These are phyloP conservation scores for Sphaerulina populicola DNA, from an alignment of 2,329 filamentous ascomycete genomes.

Conservation along the genomic window DNA sequence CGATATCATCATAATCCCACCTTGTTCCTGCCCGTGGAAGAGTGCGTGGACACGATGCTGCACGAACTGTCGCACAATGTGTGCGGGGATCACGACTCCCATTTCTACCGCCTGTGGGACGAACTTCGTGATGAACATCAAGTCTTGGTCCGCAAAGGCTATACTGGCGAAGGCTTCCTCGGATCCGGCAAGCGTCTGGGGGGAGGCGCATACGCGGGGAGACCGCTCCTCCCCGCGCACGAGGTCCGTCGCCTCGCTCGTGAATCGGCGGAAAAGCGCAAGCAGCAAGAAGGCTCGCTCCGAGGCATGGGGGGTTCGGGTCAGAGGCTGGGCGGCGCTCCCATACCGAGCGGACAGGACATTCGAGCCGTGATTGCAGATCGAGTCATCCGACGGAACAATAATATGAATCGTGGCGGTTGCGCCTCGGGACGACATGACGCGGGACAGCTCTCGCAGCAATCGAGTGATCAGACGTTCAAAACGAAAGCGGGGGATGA, in stretches of 20 bases:
- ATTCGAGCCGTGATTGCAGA: conserved; percentile 64
- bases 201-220: conserved; percentile 38
- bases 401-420: conserved; percentile 50
- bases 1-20: conserved; percentile 65
- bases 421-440: conserved; percentile 66
- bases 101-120: conserved; percentile 82
- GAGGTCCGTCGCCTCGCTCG: conserved; percentile 70
- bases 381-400: conserved; percentile 57
- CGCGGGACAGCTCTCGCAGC: conserved; percentile 57
- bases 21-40: conserved; percentile 72
- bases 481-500: conserved; percentile 79
- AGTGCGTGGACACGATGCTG: conserved; percentile 81
- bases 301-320: conserved; percentile 59
- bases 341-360: conserved; percentile 51
- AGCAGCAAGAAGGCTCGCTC: too few species aligned
- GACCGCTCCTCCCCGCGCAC: conserved; percentile 53
- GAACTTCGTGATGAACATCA: conserved; percentile 81
- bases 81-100: conserved; percentile 69
- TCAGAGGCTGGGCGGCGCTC: conserved; percentile 60
- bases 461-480: conserved; percentile 66
- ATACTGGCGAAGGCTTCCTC: conserved; percentile 83
- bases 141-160: conserved; percentile 67
- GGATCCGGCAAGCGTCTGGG: conserved; percentile 67
- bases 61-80: conserved; percentile 90
- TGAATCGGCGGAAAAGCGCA: conserved; percentile 58